A percentile compares a stretch with the other conserved stretches of the same genome.
phyloP scores from a whole-genome alignment of 2,329 filamentous ascomycete species.

The Sporothrix luriei region DNA sequence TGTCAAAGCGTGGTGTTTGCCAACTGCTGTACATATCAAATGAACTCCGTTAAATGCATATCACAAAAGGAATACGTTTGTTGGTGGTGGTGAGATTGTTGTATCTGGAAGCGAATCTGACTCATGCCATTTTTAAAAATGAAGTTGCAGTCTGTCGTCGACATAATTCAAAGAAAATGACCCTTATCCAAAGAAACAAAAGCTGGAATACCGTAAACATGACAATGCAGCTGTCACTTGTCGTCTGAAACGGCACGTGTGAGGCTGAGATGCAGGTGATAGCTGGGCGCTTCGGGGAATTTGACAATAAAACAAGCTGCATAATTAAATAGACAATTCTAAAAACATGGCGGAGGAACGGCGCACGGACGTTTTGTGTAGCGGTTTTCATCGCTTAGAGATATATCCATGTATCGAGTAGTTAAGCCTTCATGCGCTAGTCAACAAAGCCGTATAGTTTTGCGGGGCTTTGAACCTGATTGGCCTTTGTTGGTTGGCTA shows the following conservation, averaged over 20 bases:
- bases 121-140: background rate
- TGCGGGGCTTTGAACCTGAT: constrained; percentile 18
- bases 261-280: constrained; percentile 24
- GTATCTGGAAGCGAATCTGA: background rate
- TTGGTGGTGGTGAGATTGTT: background rate
- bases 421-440: background rate
- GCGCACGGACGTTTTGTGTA: constrained; percentile 20
- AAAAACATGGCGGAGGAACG: constrained; percentile 10
- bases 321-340: constrained; percentile 3
- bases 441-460: constrained; percentile 1
- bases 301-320: background rate
- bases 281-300: background rate
- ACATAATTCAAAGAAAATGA: too few species aligned
- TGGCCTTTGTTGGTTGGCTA: constrained; percentile 30
- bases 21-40: background rate
- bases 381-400: background rate
- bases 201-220: too few species aligned
- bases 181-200: too few species aligned
- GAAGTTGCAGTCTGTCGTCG: too few species aligned
- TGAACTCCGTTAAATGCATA: constrained; percentile 18
- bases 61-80: background rate
- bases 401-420: background rate
- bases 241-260: constrained; percentile 9
- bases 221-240: background rate
- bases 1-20: background rate